Conservation (phyloP, 148 eudicot genomes). For the Selenicereus undatus region DNA sequence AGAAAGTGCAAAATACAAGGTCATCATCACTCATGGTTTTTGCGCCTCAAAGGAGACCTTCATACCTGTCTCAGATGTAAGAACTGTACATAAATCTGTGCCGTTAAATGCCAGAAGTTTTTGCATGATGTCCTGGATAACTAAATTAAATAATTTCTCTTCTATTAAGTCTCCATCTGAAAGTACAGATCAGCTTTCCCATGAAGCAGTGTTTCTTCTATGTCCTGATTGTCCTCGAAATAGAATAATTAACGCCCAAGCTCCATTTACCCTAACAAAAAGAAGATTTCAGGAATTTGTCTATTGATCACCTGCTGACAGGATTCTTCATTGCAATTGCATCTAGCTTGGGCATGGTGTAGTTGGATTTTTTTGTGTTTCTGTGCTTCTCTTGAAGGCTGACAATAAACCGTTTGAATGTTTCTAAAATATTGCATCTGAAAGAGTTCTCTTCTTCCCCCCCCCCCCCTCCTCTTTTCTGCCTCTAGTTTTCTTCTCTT, state of each 20-base stretch:
- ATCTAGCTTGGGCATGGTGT: not conserved
- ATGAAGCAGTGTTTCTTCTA: not conserved
- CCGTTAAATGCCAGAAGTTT: not conserved
- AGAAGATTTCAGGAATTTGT: too few relatives aligned
- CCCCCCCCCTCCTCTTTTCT: not conserved
- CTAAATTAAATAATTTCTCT: not conserved
- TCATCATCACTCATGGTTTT: conserved; percentile 39
- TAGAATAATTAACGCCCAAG: not conserved
- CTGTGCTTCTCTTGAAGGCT: not conserved
- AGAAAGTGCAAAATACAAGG: conserved; percentile 26
- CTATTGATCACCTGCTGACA: too few relatives aligned
- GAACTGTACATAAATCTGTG: not conserved
- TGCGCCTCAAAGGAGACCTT: conserved; percentile 33
- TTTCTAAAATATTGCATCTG: not conserved
- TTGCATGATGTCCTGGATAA: not conserved
- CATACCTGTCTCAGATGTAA: conserved; percentile 35
- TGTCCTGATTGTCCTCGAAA: not conserved
- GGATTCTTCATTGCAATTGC: not conserved
- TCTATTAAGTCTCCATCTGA: not conserved
- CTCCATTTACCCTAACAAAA: too few relatives aligned
- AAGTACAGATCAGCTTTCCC: not conserved
- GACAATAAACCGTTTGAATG: not conserved
- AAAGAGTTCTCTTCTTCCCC: not conserved
- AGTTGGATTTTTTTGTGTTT: not conserved
- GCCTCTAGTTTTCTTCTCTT: not conserved